Evolutionary conservation across 306 rosid species (phyloP).

Genomic region (Medicago arabica): DNA sequence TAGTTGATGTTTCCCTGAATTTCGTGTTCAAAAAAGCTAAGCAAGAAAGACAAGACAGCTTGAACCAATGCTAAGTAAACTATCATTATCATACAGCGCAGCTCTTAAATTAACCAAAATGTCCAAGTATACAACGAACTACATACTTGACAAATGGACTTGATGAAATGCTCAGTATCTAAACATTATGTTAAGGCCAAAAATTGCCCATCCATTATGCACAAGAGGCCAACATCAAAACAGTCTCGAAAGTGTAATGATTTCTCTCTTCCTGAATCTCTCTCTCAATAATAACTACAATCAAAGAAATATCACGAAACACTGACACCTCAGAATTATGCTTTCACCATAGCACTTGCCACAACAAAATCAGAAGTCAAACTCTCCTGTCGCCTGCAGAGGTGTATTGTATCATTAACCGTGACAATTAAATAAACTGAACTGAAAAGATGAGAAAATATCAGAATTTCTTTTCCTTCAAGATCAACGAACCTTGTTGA

Average conservation of each 20-base stretch:
- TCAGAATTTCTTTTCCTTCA: constrained; percentile 22
- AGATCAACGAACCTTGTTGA: constrained; percentile 73
- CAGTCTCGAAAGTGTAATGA: constrained; percentile 54
- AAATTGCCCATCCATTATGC: constrained; percentile 76
- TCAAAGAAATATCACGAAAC: constrained; percentile 58
- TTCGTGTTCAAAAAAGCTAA: constrained; percentile 9
- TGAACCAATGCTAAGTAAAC: constrained; percentile 28
- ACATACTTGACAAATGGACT: constrained; percentile 56
- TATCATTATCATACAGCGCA: constrained; percentile 43
- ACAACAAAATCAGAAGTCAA: constrained; percentile 80
- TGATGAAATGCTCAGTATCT: constrained; percentile 59
- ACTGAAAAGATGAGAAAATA: constrained; percentile 24
- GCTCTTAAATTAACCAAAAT: constrained; percentile 55
- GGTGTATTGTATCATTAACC: constrained; percentile 31
- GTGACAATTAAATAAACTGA: constrained; percentile 34
- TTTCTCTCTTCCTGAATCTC: constrained; percentile 62
- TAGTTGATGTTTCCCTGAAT: background rate
- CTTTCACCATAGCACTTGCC: constrained; percentile 46
- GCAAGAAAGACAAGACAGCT: background rate
- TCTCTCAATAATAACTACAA: constrained; percentile 57
- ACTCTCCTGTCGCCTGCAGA: constrained; percentile 95
- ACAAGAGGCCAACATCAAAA: constrained; percentile 75
- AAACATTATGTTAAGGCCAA: constrained; percentile 56
- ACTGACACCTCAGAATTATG: constrained; percentile 50
- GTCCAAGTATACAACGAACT: constrained; percentile 58